Evolutionary conservation across 1,139 yeast species (phyloP).

Genomic region (Trichomonascaceae sp.): DNA sequence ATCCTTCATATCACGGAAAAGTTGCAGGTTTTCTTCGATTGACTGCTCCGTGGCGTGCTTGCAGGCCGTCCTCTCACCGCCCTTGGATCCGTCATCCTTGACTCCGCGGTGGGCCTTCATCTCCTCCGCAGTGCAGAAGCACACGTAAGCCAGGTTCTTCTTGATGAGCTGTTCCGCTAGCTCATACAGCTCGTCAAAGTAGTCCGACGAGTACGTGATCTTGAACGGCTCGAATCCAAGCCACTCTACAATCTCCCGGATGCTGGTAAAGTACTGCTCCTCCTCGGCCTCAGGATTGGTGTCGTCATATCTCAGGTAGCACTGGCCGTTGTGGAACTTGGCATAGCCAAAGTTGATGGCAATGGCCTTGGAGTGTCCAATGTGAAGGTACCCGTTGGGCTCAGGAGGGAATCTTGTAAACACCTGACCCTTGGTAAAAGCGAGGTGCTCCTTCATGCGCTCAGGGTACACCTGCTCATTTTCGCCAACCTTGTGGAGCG

Average conservation of each 20-base stretch:
- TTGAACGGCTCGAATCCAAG: constrained; percentile 88
- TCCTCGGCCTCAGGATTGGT: constrained; percentile 99
- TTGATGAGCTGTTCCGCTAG: constrained; percentile 71
- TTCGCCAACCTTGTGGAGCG: constrained; percentile 88
- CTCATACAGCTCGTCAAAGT: constrained; percentile 76
- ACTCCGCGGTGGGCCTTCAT: constrained; percentile 84
- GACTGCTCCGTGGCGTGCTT: constrained; percentile 51
- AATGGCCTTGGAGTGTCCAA: constrained; percentile 96
- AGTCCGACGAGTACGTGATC: constrained; percentile 90
- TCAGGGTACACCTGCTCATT: constrained; percentile 86
- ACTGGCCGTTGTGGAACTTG: constrained; percentile 66
- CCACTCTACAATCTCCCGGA: constrained; percentile 78
- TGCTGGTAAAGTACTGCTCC: constrained; percentile 75
- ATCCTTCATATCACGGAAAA: constrained; percentile 83
- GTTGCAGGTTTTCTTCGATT: constrained; percentile 58
- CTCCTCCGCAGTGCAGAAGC: constrained; percentile 88
- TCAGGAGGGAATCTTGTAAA: constrained; percentile 97
- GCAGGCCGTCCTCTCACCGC: constrained; percentile 82
- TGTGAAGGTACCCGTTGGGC: constrained; percentile 92
- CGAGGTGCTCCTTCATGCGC: constrained; percentile 65
- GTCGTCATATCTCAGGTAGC: constrained; percentile 90
- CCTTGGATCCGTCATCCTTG: constrained; percentile 81
- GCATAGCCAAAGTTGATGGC: constrained; percentile 96
- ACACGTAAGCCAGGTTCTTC: constrained; percentile 70
- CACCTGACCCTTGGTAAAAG: constrained; percentile 67